Evolutionary conservation across 768 basidiomycete species (phyloP).

Genomic region (Tremella fuciformis): DNA sequence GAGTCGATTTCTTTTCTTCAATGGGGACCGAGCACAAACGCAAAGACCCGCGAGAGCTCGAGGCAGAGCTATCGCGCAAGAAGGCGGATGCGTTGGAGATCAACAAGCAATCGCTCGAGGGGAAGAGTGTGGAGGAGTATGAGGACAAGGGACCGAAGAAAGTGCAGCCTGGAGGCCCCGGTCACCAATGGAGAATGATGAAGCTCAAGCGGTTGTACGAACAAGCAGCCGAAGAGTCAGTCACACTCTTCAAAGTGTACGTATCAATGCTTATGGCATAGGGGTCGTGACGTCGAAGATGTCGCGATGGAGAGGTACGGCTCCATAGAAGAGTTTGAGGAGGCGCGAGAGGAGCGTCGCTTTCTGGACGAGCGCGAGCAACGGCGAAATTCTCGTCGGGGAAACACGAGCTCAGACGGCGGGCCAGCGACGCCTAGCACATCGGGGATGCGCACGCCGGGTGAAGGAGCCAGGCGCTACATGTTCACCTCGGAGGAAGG

Average conservation of each 20-base stretch:
- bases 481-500: slow-evolving; percentile 51
- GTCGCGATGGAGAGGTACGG: slow-evolving; percentile 87
- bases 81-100: slow-evolving; percentile 41
- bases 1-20: slow-evolving; percentile 83
- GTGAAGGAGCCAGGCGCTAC: slow-evolving; percentile 54
- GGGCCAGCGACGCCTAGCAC: slow-evolving; percentile 27
- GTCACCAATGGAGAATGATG: slow-evolving; percentile 97
- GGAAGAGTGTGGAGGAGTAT: slow-evolving; percentile 52
- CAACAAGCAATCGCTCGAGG: slow-evolving; percentile 57
- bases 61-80: slow-evolving; percentile 72
- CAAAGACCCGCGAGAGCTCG: slow-evolving; percentile 55
- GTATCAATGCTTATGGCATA: slow-evolving; percentile 15
- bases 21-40: slow-evolving; percentile 77
- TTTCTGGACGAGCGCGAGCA: slow-evolving; percentile 79
- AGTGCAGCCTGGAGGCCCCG: slow-evolving; percentile 77
- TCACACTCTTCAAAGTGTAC: slow-evolving; percentile 5
- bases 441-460: slow-evolving; percentile 46
- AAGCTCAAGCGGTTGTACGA: slow-evolving; percentile 86
- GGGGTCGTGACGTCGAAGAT: slow-evolving; percentile 53
- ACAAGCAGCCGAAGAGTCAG: slow-evolving; percentile 74
- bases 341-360: slow-evolving; percentile 79
- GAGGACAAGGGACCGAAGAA: slow-evolving; percentile 58
- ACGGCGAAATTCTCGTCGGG: slow-evolving; percentile 55
- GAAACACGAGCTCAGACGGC: slow-evolving; percentile 53
- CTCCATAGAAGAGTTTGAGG: slow-evolving; percentile 76